These are phyloP conservation scores for Oryza officinalis DNA, from an alignment of 176 grass and related monocot genomes.

Conservation along the genomic window DNA sequence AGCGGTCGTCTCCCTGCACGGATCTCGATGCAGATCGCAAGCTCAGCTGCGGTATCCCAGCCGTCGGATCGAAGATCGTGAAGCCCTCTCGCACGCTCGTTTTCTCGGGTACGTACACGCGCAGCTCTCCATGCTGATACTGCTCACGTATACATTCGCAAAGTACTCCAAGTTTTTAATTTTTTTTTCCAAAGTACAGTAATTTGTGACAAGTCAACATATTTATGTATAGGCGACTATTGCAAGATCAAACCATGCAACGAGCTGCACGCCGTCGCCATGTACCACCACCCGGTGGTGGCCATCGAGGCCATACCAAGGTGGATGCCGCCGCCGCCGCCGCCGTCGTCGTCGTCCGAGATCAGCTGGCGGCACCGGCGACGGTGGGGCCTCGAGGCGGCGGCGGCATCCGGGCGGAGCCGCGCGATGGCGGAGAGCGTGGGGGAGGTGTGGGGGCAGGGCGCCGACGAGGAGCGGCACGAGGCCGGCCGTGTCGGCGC, in stretches of 20 bases:
- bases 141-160: neutral
- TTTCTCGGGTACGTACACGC: slow-evolving; percentile 51
- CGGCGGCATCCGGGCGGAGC: slow-evolving; percentile 26
- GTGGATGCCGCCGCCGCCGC: neutral
- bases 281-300: slow-evolving; percentile 15
- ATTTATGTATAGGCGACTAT: slow-evolving; percentile 32
- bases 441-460: slow-evolving; percentile 54
- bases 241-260: slow-evolving; percentile 24
- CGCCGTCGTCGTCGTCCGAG: slow-evolving; percentile 16
- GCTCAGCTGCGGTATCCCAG: neutral
- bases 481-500: slow-evolving; percentile 55
- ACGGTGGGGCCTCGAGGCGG: slow-evolving; percentile 36
- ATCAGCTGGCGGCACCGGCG: slow-evolving; percentile 31
- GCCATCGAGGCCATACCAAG: slow-evolving; percentile 26
- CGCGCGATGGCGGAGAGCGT: slow-evolving; percentile 57
- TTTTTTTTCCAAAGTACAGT: neutral
- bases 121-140: neutral
- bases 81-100: slow-evolving; percentile 76
- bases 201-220: slow-evolving; percentile 17
- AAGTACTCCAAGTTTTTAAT: neutral
- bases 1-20: slow-evolving; percentile 44
- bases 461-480: slow-evolving; percentile 44
- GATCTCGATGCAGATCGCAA: slow-evolving; percentile 37
- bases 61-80: slow-evolving; percentile 63
- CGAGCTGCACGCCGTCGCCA: slow-evolving; percentile 23